Evolutionary conservation across 495 filamentous ascomycete genomes (phyloP), one percentile per base, ranked within the genome.

Genomic region (Bryoglossum gracile): DNA sequence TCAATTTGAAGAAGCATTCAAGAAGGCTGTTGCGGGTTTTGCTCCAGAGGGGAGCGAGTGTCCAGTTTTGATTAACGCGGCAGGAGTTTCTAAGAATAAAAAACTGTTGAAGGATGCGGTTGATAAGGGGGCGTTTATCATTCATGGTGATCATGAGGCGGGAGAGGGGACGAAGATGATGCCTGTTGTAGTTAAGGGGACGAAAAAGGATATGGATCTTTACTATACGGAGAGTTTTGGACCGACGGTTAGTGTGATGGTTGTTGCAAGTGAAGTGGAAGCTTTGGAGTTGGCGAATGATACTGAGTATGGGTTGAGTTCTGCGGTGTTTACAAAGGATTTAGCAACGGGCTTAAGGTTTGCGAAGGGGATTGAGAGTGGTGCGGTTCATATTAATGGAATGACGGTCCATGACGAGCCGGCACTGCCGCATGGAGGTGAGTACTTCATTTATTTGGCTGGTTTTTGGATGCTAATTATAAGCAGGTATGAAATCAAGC

Each of bases 251-350:
- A 69, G 70, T 22, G 38, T 86, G 28, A 71, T 78, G 18, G 69
- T 70, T 42, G 64, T 84, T 37, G 68, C 71, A 43, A 71, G 46
- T 3, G 74, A 87, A 32, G 81, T 83, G 46, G 84, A 89, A 66
- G 87, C 84, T 6, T 66, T 95, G 43, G 56, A 62, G 42, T 75
- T 90, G 37, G 89, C 90, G 11, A 97, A 95, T 66, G 69, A 83
- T 52, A 92, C 88, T 25, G 77, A 84, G 51, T 80, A 92, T 36
- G 90, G 90, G 19, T 81, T 95, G 4, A 79, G 79, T 3, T 81
- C 86, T 3, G 86, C 87, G n/a, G 82, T 97, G 35, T 95, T 95
- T 64, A 94, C 89, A 2, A 80, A 79, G 62, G 76, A 95, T 56
- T 60, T 92, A 51, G 81, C 83, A 44, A 65, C 76, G 55, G 89